Evolutionary conservation across 2,329 filamentous ascomycete genomes (phyloP).

Genomic region (Drechmeria coniospora): DNA sequence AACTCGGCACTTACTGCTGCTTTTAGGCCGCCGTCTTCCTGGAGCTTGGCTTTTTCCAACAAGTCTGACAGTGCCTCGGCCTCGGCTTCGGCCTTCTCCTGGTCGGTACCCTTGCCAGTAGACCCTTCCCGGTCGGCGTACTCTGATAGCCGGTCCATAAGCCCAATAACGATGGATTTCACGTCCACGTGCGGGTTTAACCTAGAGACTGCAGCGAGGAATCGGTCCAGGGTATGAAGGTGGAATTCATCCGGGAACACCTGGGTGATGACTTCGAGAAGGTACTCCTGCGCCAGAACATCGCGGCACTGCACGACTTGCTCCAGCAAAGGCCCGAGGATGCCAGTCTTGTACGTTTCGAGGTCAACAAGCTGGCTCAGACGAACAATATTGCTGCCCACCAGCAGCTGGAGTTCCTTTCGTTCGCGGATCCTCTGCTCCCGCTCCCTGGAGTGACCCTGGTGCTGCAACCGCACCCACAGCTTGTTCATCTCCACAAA

Average conservation of each 20-base stretch:
- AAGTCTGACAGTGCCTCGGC: conserved; percentile 68
- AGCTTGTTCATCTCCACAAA: conserved; percentile 99
- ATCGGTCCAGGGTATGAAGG: conserved; percentile 87
- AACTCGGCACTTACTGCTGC: conserved; percentile 12
- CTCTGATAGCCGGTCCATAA: conserved; percentile 91
- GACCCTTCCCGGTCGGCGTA: conserved; percentile 85
- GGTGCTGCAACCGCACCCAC: conserved; percentile 94
- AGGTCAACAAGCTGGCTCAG: conserved; percentile 91
- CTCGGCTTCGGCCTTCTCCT: conserved; percentile 70
- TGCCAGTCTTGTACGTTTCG: conserved; percentile 82
- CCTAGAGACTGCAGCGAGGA: conserved; percentile 81
- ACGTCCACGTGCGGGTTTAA: conserved; percentile 95
- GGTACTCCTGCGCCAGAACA: conserved; percentile 91
- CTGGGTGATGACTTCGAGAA: conserved; percentile 95
- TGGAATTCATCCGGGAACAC: conserved; percentile 98
- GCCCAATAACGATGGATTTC: conserved; percentile 91
- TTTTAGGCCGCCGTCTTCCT: conserved; percentile 32
- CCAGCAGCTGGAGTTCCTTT: conserved; percentile 86
- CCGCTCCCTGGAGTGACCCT: conserved; percentile 87
- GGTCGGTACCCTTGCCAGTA: conserved; percentile 52
- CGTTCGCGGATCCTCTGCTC: conserved; percentile 88
- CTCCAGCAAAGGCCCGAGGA: conserved; percentile 77
- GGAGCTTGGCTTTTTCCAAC: conserved; percentile 64
- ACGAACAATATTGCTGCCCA: conserved; percentile 90
- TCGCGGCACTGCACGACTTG: conserved; percentile 97